Percentiles rank a stretch among this genome's conserved stretches.
These are phyloP conservation scores for Penicillium frequentans DNA, from an alignment of 2,329 filamentous ascomycete genomes.

Conservation along the genomic window DNA sequence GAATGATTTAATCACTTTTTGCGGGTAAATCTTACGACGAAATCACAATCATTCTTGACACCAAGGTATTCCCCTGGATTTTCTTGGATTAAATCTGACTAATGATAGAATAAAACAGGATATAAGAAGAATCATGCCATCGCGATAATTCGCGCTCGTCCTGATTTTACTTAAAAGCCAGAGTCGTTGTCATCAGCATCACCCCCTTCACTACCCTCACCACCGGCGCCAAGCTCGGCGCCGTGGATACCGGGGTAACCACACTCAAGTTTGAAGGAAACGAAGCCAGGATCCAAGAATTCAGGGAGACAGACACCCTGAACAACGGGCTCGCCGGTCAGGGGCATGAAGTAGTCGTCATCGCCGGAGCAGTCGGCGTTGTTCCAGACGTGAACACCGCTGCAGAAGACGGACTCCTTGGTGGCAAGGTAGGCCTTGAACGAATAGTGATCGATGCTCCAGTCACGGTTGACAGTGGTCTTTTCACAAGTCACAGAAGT, in stretches of 20 bases:
- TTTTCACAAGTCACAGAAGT: slow-evolving; percentile 23
- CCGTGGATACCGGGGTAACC: slow-evolving; percentile 1
- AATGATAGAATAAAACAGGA: slow-evolving; percentile 13
- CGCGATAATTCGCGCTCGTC: neutral
- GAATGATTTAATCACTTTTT: neutral
- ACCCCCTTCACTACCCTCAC: neutral
- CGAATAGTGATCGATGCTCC: slow-evolving; percentile 22
- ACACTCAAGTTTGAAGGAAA: slow-evolving; percentile 22
- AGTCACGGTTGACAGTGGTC: slow-evolving; percentile 20
- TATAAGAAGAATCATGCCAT: slow-evolving; percentile 1
- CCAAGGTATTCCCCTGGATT: neutral
- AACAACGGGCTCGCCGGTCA: slow-evolving; percentile 11
- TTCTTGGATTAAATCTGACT: slow-evolving; percentile 10
- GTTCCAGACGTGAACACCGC: slow-evolving; percentile 22
- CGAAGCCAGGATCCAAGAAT: slow-evolving; percentile 16
- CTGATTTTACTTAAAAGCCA: neutral
- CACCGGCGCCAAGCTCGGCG: neutral
- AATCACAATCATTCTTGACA: neutral
- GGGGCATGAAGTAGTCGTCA: slow-evolving; percentile 16
- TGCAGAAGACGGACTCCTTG: slow-evolving; percentile 19
- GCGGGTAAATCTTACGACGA: neutral
- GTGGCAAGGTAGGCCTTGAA: slow-evolving; percentile 20
- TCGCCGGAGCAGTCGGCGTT: slow-evolving; percentile 21
- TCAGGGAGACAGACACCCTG: slow-evolving; percentile 21
- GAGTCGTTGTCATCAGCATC: neutral